Evolutionary conservation across 441 rosid genomes (phyloP).

Genomic region (Euphorbia neoarborescens): DNA sequence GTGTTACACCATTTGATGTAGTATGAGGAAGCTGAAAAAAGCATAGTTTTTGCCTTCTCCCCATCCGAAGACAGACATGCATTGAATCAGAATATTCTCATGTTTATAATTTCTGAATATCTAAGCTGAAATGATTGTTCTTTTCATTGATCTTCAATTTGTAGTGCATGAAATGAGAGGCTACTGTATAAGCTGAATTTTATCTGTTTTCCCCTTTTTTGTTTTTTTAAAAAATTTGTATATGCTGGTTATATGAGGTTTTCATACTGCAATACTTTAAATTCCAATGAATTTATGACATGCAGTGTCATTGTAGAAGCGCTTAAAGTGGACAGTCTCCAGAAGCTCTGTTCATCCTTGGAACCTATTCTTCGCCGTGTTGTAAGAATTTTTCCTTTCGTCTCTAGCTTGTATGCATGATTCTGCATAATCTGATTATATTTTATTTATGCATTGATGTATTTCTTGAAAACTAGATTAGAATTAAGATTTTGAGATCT

Average conservation of each 20-base stretch:
- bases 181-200: background rate
- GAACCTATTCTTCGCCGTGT: constrained; percentile 98
- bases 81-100: background rate
- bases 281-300: constrained; percentile 5
- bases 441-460: background rate
- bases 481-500: background rate
- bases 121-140: background rate
- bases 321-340: constrained; percentile 88
- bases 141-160: background rate
- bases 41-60: background rate
- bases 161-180: background rate
- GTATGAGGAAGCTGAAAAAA: background rate
- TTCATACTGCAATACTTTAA: background rate
- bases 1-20: background rate
- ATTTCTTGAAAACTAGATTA: background rate
- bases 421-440: background rate
- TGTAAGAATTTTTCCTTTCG: constrained; percentile 43
- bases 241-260: background rate
- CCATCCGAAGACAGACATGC: background rate
- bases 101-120: background rate
- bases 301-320: constrained; percentile 97
- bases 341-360: constrained; percentile 94
- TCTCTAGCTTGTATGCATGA: background rate
- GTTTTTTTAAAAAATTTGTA: background rate
- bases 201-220: background rate